phyloP scores from a whole-genome alignment of 2,329 filamentous ascomycete species.

The Nannizziopsis barbatae region DNA sequence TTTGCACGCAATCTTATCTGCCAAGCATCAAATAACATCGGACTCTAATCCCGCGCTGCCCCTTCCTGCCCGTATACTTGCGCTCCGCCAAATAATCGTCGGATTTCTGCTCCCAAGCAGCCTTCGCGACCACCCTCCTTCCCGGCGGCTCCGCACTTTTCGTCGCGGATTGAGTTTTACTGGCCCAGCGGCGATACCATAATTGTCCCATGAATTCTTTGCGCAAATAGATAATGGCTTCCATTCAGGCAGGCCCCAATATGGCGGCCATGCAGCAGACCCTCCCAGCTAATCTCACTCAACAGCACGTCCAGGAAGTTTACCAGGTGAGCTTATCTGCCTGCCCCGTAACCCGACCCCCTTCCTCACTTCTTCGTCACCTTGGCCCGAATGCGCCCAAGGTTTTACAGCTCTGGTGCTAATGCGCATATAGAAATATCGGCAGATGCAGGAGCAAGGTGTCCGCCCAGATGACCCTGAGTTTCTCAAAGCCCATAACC shows the following conservation, averaged over 20 bases:
- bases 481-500: conserved; percentile 67
- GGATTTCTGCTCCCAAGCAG: conserved; percentile 10
- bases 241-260: conserved; percentile 60
- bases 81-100: conserved; percentile 6
- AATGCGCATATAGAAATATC: conserved; percentile 58
- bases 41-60: conserved; percentile 11
- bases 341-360: conserved; percentile 8
- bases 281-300: conserved; percentile 57
- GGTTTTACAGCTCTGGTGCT: conserved; percentile 20
- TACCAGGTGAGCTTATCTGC: conserved; percentile 36
- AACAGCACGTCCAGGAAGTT: conserved; percentile 66
- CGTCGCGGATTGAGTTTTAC: neutral
- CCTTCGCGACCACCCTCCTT: conserved; percentile 4
- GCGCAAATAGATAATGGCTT: conserved; percentile 51
- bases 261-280: conserved; percentile 48
- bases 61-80: conserved; percentile 16
- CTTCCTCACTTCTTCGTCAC: neutral
- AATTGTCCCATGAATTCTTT: neutral
- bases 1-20: conserved; percentile 11
- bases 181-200: neutral
- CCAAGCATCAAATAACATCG: conserved; percentile 22
- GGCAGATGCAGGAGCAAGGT: conserved; percentile 76
- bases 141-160: neutral
- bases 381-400: neutral
- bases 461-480: conserved; percentile 75